A percentile compares a stretch with the other conserved stretches of the same genome.
These are phyloP conservation scores for Pisolithus microcarpus DNA, from an alignment of 768 basidiomycete species.

Conservation along the genomic window DNA sequence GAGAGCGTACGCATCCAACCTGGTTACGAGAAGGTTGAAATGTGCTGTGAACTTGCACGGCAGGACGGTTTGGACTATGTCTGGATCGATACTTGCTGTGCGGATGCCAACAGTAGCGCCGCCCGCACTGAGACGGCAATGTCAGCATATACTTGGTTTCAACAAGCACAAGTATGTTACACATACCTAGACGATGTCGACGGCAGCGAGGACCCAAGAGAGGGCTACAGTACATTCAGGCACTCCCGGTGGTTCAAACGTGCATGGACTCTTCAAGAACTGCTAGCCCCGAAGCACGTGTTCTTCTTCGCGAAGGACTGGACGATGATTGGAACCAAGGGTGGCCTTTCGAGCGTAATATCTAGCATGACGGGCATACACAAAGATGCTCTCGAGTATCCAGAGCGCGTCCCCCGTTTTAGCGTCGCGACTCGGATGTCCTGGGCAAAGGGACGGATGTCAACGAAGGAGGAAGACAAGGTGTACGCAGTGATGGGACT, in stretches of 20 bases:
- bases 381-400: not conserved
- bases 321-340: slow-evolving; percentile 7
- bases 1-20: not conserved
- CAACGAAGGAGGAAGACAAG: slow-evolving; percentile 12
- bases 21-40: slow-evolving; percentile 3
- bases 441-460: slow-evolving; percentile 12
- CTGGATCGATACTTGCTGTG: slow-evolving; percentile 12
- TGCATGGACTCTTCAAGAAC: not conserved
- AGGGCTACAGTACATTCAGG: not conserved
- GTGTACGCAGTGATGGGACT: slow-evolving; percentile 12
- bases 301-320: slow-evolving; percentile 10
- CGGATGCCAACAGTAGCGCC: slow-evolving; percentile 11
- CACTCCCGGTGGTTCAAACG: slow-evolving; percentile 9
- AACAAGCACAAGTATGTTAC: slow-evolving; percentile 9
- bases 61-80: slow-evolving; percentile 6
- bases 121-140: slow-evolving; percentile 8
- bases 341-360: slow-evolving; percentile 1
- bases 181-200: slow-evolving; percentile 8
- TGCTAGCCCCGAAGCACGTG: slow-evolving; percentile 9
- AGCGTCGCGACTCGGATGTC: slow-evolving; percentile 4
- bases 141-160: slow-evolving; percentile 14
- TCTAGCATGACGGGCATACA: slow-evolving; percentile 1
- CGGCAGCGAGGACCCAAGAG: not conserved
- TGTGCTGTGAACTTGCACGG: slow-evolving; percentile 1
- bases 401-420: not conserved